Conservation (phyloP, 1,284 basidiomycete genomes). For the Ceratobasidium sp. region DNA sequence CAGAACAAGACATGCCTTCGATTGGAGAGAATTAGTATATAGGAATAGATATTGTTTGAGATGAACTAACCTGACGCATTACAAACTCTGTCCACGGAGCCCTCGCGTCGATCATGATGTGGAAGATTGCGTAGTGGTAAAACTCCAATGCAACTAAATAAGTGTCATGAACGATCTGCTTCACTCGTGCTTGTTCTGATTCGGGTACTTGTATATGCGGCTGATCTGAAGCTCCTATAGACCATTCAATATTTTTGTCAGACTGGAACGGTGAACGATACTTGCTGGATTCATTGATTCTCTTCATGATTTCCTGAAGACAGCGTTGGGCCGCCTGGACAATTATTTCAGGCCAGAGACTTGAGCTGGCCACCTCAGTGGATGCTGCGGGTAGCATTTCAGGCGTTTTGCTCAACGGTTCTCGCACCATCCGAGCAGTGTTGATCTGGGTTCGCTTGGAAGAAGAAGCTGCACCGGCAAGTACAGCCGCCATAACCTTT, state of each 20-base stretch:
- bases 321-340: background rate
- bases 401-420: background rate
- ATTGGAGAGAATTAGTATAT: background rate
- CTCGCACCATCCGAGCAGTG: background rate
- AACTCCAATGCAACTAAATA: background rate
- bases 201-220: background rate
- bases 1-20: background rate
- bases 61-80: conserved; percentile 15
- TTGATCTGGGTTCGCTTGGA: background rate
- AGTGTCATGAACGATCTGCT: background rate
- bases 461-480: background rate
- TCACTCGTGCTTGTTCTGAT: background rate
- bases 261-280: background rate
- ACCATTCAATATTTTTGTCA: background rate
- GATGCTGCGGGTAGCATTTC: background rate
- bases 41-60: too few relatives aligned
- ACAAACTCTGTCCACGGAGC: background rate
- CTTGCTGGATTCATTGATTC: conserved; percentile 5
- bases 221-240: background rate
- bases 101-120: background rate
- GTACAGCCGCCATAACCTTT: background rate
- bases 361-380: background rate
- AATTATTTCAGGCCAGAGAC: background rate
- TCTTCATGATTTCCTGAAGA: background rate
- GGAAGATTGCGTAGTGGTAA: conserved; percentile 5